A percentile compares a stretch with the other conserved stretches of the same genome.
phyloP scores from a whole-genome alignment of 2,329 filamentous ascomycete genomes.

The Apiospora malaysiana region DNA sequence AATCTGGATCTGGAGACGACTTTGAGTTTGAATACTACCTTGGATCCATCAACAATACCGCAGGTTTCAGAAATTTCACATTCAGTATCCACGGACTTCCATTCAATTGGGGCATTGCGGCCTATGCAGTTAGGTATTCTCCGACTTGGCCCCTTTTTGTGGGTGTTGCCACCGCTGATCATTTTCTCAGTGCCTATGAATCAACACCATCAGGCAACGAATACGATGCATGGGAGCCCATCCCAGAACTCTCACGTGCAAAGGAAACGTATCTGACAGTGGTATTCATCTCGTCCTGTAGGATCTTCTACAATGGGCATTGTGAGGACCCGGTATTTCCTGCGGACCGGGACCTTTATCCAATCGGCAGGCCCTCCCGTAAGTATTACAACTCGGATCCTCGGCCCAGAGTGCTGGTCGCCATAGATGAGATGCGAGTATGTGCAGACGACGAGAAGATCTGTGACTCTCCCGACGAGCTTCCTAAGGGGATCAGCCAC shows the following conservation, averaged over 20 bases:
- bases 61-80: neutral
- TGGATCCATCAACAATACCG: neutral
- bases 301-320: constrained; percentile 4
- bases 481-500: neutral
- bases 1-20: neutral
- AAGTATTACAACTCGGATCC: constrained; percentile 5
- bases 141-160: neutral
- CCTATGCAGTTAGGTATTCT: neutral
- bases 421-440: neutral
- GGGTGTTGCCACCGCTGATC: neutral
- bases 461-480: neutral
- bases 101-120: neutral
- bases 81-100: neutral
- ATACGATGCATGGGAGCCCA: neutral
- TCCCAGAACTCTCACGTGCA: neutral
- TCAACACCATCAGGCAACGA: neutral
- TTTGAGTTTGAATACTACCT: neutral
- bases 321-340: constrained; percentile 14
- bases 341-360: neutral
- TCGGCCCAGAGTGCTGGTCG: neutral
- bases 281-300: constrained; percentile 16
- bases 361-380: neutral
- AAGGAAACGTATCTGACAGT: neutral
- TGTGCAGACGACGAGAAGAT: neutral
- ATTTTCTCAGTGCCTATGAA: neutral